Percentiles rank a stretch among this genome's conserved stretches.
These are phyloP conservation scores for Auriscalpium microsporum DNA, from an alignment of 768 basidiomycete genomes.

Conservation along the genomic window DNA sequence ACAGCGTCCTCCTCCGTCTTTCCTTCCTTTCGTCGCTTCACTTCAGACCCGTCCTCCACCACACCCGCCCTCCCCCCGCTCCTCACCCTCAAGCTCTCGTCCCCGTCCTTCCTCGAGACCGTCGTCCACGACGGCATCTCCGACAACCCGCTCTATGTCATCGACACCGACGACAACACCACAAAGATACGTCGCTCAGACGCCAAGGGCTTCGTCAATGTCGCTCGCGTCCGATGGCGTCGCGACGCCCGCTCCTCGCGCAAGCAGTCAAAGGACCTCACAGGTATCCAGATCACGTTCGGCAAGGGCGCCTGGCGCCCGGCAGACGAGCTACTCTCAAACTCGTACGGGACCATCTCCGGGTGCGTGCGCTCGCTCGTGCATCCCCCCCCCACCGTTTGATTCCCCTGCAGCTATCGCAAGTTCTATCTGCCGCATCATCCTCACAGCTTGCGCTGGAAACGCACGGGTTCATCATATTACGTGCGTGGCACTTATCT, in stretches of 20 bases:
- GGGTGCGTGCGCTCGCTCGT: conserved; percentile 33
- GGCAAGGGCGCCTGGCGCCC: conserved; percentile 48
- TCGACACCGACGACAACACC: conserved; percentile 48
- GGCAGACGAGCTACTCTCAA: conserved; percentile 49
- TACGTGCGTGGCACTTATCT: conserved; percentile 21
- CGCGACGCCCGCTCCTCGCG: conserved; percentile 17
- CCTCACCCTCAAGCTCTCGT: conserved; percentile 54
- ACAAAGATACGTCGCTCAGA: conserved; percentile 56
- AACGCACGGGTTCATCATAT: conserved; percentile 40
- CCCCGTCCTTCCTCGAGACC: conserved; percentile 61
- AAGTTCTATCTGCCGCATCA: conserved; percentile 65
- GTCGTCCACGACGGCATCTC: conserved; percentile 44
- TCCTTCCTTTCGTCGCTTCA: background rate
- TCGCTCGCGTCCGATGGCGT: conserved; percentile 58
- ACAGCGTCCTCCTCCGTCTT: background rate
- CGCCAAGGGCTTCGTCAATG: conserved; percentile 40
- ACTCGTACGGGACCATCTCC: conserved; percentile 33
- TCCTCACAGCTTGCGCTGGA: conserved; percentile 62
- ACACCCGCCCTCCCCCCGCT: conserved; percentile 21
- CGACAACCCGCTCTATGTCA: conserved; percentile 48
- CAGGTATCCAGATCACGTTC: conserved; percentile 52
- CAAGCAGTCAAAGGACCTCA: conserved; percentile 33
- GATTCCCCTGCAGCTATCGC: conserved; percentile 30
- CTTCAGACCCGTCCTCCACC: background rate
- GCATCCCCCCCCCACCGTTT: conserved; percentile 1